Evolutionary conservation across 306 rosid genomes (phyloP), one percentile per base, ranked within the genome.

Genomic region (Pyrus betulifolia): DNA sequence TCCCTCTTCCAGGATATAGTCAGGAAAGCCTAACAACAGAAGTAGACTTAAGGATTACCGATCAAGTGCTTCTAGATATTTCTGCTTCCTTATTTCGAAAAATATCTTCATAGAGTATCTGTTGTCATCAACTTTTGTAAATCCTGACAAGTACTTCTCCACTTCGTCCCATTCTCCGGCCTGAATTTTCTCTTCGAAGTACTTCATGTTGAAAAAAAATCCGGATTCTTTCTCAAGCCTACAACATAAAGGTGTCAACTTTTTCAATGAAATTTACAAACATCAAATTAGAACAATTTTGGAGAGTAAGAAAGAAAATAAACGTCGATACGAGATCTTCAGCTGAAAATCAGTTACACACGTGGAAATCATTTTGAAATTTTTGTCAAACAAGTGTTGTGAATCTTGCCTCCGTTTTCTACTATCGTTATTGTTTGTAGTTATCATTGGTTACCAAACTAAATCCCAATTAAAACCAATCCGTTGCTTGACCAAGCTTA

Each of bases 201-300:
- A 93, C 81, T 89, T 91, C 91, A 91, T 79, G 84, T 93, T 88
- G 91, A 93, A 93, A 90, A 82, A 93, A 85, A 87, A 91, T 40
- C 93, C 98, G 7, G 98, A 91, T 80, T 93, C 97, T 77, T 93
- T 89, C 88, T 93, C 98, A 14, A 93, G 97, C 80, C 98, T 93
- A 54, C 46, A 70, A 77, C 14, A 64, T 35, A 62, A 19, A 69
- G 59, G 10, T 6, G 22, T 58, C 28, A 38, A 30, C 17, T 21
- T 54, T 15, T 49, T 15, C 6, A 2, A 15, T 30, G 15, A 71
- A 52, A 54, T 31, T 23, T 35, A 33, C 23, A 35, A 22, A 21
- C 12, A 4, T 5, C 27, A 66, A 66, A 38, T 11, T 21, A 14
- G 10, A 55, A 14, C 7, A 14, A 13, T 13, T n/a, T 38, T 38